Percentiles rank a stretch among this genome's conserved stretches.
Evolutionary conservation across 108 stramenopile genomes (phyloP).

Genomic region (Nitzschia sp.): DNA sequence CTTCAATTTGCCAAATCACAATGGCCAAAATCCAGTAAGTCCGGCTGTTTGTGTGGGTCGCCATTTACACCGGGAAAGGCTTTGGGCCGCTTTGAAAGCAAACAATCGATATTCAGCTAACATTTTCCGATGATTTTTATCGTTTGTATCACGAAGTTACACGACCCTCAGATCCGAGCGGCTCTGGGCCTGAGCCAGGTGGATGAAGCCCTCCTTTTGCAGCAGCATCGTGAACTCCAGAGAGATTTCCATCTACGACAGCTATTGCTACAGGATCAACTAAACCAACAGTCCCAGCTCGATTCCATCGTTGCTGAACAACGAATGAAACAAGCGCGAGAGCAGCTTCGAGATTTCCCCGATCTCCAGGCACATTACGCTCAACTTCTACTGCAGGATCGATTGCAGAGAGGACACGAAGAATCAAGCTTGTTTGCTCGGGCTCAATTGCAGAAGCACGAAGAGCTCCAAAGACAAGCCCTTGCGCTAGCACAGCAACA

Average conservation of each 20-base stretch:
- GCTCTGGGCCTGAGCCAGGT: constrained; percentile 45
- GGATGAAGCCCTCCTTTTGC: constrained; percentile 34
- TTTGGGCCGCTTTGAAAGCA: background rate
- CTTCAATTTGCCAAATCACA: constrained; percentile 30
- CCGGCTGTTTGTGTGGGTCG: background rate
- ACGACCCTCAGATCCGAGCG: constrained; percentile 40
- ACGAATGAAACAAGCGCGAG: constrained; percentile 35
- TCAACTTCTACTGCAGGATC: constrained; percentile 32
- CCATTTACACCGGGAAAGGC: too few species aligned
- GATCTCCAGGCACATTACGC: constrained; percentile 45
- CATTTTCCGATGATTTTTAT: background rate
- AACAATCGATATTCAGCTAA: background rate
- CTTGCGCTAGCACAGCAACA: constrained; percentile 7
- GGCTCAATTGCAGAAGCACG: constrained; percentile 30
- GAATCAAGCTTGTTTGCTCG: constrained; percentile 6
- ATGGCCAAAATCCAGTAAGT: constrained; percentile 26
- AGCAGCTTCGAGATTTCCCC: constrained; percentile 39
- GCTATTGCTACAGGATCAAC: constrained; percentile 47
- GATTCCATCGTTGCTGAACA: constrained; percentile 25
- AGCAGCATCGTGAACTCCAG: constrained; percentile 47
- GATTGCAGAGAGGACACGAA: constrained; percentile 15
- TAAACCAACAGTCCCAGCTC: constrained; percentile 41
- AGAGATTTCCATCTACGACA: constrained; percentile 47
- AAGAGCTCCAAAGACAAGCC: constrained; percentile 24
- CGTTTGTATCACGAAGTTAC: background rate